A percentile compares a stretch with the other conserved stretches of the same genome.
Evolutionary conservation across 352 stramenopile species (phyloP).

Genomic region (Peronosclerospora sorghi): DNA sequence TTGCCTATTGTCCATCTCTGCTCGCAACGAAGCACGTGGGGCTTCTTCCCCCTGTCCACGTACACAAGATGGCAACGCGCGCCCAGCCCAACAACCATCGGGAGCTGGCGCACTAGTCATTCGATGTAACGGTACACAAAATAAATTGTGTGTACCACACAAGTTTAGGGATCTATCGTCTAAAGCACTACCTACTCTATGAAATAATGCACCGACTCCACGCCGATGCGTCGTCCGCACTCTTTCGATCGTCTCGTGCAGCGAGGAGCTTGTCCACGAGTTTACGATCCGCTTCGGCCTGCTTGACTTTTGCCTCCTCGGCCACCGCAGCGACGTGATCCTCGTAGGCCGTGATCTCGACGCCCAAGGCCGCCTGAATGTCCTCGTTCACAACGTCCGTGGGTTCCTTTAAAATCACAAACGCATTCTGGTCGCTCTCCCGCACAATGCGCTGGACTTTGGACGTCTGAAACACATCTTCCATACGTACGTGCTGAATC

Average conservation of each 20-base stretch:
- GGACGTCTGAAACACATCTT: slow-evolving; percentile 48
- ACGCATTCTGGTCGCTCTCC: slow-evolving; percentile 52
- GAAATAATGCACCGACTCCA: slow-evolving; percentile 57
- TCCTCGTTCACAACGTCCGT: slow-evolving; percentile 24
- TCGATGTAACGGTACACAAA: too few relatives aligned
- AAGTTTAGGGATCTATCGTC: slow-evolving; percentile 22
- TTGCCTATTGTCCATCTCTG: slow-evolving; percentile 12
- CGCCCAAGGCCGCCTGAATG: slow-evolving; percentile 19
- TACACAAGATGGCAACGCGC: not conserved
- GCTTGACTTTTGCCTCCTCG: slow-evolving; percentile 14
- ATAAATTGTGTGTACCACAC: too few relatives aligned
- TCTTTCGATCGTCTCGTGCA: slow-evolving; percentile 1
- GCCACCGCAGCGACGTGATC: slow-evolving; percentile 29
- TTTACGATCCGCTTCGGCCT: slow-evolving; percentile 23
- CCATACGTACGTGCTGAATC: slow-evolving; percentile 50
- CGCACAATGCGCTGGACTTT: slow-evolving; percentile 59
- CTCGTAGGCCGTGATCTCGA: slow-evolving; percentile 45
- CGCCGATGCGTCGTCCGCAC: slow-evolving; percentile 18
- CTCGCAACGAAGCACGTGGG: slow-evolving; percentile 12
- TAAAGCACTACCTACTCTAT: too few relatives aligned
- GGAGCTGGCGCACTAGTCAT: too few relatives aligned
- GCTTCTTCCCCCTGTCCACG: slow-evolving; percentile 11
- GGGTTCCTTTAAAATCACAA: slow-evolving; percentile 31
- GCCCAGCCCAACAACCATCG: too few relatives aligned
- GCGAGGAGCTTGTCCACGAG: slow-evolving; percentile 22